phyloP scores from a whole-genome alignment of 2,329 filamentous ascomycete genomes.

The Colletotrichum tamarilloi region DNA sequence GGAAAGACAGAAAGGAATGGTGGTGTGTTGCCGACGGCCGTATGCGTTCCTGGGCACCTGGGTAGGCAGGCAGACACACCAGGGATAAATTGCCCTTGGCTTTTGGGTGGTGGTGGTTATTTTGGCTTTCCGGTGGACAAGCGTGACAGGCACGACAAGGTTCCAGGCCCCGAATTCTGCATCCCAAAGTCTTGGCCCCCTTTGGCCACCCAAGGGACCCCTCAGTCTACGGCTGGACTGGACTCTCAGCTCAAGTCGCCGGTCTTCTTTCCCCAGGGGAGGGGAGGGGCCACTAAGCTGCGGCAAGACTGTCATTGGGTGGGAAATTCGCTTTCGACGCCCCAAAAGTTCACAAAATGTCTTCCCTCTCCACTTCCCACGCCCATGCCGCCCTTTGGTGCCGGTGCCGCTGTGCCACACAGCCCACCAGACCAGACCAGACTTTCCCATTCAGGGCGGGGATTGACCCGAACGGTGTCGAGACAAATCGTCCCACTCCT shows the following conservation, averaged over 20 bases:
- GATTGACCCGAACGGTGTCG: not conserved
- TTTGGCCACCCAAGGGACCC: not conserved
- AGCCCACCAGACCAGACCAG: not conserved
- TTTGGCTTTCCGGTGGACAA: slow-evolving; percentile 1
- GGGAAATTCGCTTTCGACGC: not conserved
- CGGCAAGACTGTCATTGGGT: slow-evolving; percentile 4
- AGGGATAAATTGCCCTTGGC: not conserved
- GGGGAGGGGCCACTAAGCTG: slow-evolving; percentile 4
- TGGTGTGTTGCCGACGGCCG: not conserved
- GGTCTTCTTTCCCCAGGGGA: not conserved
- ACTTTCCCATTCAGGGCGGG: not conserved
- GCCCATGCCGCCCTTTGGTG: not conserved
- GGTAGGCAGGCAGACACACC: slow-evolving; percentile 8
- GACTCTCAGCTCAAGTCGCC: not conserved
- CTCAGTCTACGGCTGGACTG: not conserved
- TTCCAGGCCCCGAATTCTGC: slow-evolving; percentile 10
- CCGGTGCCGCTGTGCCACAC: not conserved
- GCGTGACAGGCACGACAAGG: not conserved
- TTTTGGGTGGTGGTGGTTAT: not conserved
- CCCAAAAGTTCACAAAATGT: too few relatives aligned
- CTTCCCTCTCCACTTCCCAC: slow-evolving; percentile 9
- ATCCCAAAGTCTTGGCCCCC: not conserved
- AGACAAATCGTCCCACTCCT: slow-evolving; percentile 24
- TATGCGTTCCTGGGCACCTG: too few relatives aligned
- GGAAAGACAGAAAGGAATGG: not conserved